Base-by-base conservation (phyloP, 2,329 filamentous ascomycete species). In the Colletotrichum orbiculare region DNA sequence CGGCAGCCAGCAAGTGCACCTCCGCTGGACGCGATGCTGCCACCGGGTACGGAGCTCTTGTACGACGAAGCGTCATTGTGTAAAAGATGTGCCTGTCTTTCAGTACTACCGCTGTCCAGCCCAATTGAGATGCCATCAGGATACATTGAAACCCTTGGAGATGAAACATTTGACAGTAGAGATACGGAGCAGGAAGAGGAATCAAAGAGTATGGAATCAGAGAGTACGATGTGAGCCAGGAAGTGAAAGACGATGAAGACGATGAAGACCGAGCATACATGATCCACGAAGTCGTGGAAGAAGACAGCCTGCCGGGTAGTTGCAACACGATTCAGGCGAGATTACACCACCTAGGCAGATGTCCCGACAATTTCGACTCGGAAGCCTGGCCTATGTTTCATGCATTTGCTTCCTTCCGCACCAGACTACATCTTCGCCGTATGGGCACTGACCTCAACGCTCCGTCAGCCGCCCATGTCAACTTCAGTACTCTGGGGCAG, bases 331-430 rank as follows among this genome's bases (percentile, higher is more conserved):
- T 50, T 15, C 34, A 50, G 48, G 35, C 33, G 5, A 50, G 17
- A n/a, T 1, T 38, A 8, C 33, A 12, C 6, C 33, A 17, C 12
- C 17, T 50, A 8, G 34, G 34, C 2, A 33, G 1, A 13, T 50
- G 35, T 37, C 48, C 48, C 15, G 48, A 50, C n/a, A 35, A 50
- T 34, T 17, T 50, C 15, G n/a, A 33, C 1, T 15, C 48, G 7
- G 13, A 33, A 11, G 11, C 25, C 37, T 50, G 48, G n/a, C 48
- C 48, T 9, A 4, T 38, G n/a, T 50, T 13, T n/a, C 35, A 50
- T 34, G 48, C 9, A n/a, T 50, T 50, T n/a, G n/a, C 48, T 13
- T 34, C 48, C n/a, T 34, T 50, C n/a, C 48, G 48, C 13, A 50
- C 48, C 12, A 50, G 48, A 35, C 34, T 50, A 6, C 34, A 50